Base-by-base conservation (phyloP, 495 filamentous ascomycete species). In the Wilcoxina mikolae region DNA sequence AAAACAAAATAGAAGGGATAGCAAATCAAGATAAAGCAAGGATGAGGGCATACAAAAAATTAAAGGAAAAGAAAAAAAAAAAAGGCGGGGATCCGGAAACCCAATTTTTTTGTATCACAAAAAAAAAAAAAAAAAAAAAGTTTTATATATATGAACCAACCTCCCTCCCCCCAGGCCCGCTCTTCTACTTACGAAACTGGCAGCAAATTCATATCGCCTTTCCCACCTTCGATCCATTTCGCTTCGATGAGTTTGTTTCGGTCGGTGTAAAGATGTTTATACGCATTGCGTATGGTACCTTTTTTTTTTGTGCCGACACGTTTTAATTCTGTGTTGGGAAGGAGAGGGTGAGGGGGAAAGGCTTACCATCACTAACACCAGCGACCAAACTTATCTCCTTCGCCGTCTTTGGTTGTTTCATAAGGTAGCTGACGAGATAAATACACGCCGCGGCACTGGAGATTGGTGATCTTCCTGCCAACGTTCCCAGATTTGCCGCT, bases 381-480 rank as follows among this genome's bases (percentile, higher is more conserved):
- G 83, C 84, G 17, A 91, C 81, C 1, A 56, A 54, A 0, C 83
- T 82, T 58, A 96, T 94, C 51, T 94, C 84, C 68, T 90, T 91
- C 38, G 89, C 80, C 4, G 76, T 74, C 65, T 83, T 84, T n/a
- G 76, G 69, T 35, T 85, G 74, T 44, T 82, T 85, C 76, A 89
- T 81, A 20, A 95, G 73, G 64, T 87, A 77, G 0, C 85, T 86
- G 5, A 86, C 81, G 79, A 95, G 89, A 73, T 91, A 96, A 68
- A 98, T 95, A 67, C 86, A 94, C 38, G 90, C 88, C 17, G 87
- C 90, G 2, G 91, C 91, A 45, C 89, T 84, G 4, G 91, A 95
- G 31, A 96, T 77, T 5, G 91, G 91, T 38, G 91, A 96, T 50
- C 91, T 86, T 54, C 91, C 91, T 27, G 89, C 90, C 39, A 96